Conservation (phyloP, 2,329 filamentous ascomycete species). For the Sporothrix mexicana region DNA sequence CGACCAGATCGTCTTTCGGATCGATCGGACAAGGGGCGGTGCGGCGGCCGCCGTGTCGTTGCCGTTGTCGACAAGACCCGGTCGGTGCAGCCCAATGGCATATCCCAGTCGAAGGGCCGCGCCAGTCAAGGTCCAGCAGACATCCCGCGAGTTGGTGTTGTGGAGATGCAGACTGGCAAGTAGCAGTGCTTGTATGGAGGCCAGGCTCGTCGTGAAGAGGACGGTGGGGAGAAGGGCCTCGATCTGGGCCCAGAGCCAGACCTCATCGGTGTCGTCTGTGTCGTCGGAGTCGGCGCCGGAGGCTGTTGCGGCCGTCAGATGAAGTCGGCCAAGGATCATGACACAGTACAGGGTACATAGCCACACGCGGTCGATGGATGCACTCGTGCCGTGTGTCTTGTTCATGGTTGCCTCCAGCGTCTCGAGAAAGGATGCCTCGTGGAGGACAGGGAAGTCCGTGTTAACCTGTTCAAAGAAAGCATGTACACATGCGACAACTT, state of each 20-base stretch:
- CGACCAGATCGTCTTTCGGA: constrained; percentile 44
- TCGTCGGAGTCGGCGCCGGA: constrained; percentile 33
- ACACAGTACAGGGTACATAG: constrained; percentile 51
- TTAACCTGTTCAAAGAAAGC: constrained; percentile 51
- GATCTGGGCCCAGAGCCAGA: constrained; percentile 49
- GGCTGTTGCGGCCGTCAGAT: background rate
- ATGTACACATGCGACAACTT: background rate
- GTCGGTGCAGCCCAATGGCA: constrained; percentile 52
- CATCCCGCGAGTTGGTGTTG: constrained; percentile 51
- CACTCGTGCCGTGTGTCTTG: constrained; percentile 33
- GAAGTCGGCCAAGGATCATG: constrained; percentile 48
- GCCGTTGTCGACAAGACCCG: constrained; percentile 42
- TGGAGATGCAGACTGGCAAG: constrained; percentile 51
- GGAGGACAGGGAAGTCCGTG: constrained; percentile 50
- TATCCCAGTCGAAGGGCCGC: constrained; percentile 50
- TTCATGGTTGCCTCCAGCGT: constrained; percentile 47
- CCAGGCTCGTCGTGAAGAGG: constrained; percentile 50
- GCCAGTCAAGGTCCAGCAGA: constrained; percentile 51
- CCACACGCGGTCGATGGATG: constrained; percentile 47
- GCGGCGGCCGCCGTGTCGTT: constrained; percentile 42
- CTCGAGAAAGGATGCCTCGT: constrained; percentile 51
- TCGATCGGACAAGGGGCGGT: constrained; percentile 44
- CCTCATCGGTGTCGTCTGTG: constrained; percentile 41
- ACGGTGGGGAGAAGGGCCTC: constrained; percentile 50
- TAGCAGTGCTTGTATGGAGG: constrained; percentile 50